These are phyloP conservation scores for Sporothrix schenckii DNA, from an alignment of 2,329 filamentous ascomycete species.

Conservation along the genomic window DNA sequence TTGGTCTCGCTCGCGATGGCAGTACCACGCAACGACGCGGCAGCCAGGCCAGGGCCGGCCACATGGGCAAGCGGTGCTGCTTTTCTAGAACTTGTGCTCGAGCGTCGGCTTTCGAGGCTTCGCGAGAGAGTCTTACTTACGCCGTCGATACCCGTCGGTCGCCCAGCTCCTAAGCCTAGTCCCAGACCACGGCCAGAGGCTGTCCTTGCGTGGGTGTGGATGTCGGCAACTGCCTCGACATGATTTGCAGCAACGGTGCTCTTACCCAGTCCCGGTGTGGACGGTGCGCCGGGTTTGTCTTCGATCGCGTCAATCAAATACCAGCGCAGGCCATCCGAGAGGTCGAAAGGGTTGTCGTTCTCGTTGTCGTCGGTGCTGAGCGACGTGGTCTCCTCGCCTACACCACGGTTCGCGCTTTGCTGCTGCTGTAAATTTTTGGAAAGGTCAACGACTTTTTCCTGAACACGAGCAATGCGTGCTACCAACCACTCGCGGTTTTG, in stretches of 20 bases:
- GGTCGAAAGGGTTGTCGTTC: constrained; percentile 94
- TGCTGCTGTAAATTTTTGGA: constrained; percentile 67
- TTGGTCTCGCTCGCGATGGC: constrained; percentile 62
- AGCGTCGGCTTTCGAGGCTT: constrained; percentile 87
- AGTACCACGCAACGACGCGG: constrained; percentile 48
- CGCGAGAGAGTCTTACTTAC: constrained; percentile 80
- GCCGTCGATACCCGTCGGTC: constrained; percentile 65
- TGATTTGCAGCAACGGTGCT: constrained; percentile 86
- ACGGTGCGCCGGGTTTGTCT: constrained; percentile 87
- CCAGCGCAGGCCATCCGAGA: constrained; percentile 94
- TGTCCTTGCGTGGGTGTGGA: constrained; percentile 54
- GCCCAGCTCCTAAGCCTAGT: constrained; percentile 39
- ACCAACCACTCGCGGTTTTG: constrained; percentile 92
- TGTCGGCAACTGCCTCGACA: constrained; percentile 81
- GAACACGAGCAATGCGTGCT: constrained; percentile 85
- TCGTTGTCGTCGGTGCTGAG: constrained; percentile 66
- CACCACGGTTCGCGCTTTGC: constrained; percentile 21
- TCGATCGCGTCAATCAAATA: constrained; percentile 92
- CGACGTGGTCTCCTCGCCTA: constrained; percentile 34
- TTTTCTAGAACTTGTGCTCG: constrained; percentile 83
- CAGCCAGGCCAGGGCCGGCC: constrained; percentile 28
- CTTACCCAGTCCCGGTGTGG: constrained; percentile 89
- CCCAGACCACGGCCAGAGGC: constrained; percentile 43
- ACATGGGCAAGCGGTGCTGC: constrained; percentile 52
- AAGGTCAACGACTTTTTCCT: constrained; percentile 90